phyloP scores from a whole-genome alignment of 805 yeast genomes.

The Wickerhamomyces strasburgensis region DNA sequence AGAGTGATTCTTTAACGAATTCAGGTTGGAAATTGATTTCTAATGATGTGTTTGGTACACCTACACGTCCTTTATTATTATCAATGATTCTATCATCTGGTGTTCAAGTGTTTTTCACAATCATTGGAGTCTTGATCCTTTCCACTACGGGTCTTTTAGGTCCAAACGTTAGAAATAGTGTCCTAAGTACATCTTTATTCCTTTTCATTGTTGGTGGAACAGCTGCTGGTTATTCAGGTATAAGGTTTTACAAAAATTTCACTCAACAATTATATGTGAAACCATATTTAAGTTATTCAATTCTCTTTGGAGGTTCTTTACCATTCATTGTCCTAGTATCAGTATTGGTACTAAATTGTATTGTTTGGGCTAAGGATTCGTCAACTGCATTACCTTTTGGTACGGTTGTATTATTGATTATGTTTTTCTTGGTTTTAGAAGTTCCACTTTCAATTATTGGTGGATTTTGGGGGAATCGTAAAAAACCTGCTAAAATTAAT shows the following conservation, averaged over 20 bases:
- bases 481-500: conserved; percentile 12
- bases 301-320: conserved; percentile 43
- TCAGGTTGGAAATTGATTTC: conserved; percentile 52
- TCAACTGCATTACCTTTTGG: conserved; percentile 77
- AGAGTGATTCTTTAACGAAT: conserved; percentile 23
- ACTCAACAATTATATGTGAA: conserved; percentile 28
- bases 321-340: conserved; percentile 45
- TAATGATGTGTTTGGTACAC: conserved; percentile 50
- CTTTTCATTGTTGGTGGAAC: conserved; percentile 67
- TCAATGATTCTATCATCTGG: conserved; percentile 68
- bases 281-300: conserved; percentile 24
- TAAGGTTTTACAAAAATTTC: conserved; percentile 55
- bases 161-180: conserved; percentile 64
- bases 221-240: conserved; percentile 68
- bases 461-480: conserved; percentile 47
- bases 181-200: conserved; percentile 53
- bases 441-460: conserved; percentile 74
- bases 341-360: conserved; percentile 53
- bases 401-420: conserved; percentile 56
- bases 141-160: conserved; percentile 56
- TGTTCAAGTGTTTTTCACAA: conserved; percentile 62
- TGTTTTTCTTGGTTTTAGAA: conserved; percentile 58
- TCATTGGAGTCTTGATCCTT: conserved; percentile 53
- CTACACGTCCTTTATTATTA: conserved; percentile 42
- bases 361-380: conserved; percentile 73